Evolutionary conservation across 176 grass and related monocot genomes (phyloP).

Genomic region (Triticum turgidum): DNA sequence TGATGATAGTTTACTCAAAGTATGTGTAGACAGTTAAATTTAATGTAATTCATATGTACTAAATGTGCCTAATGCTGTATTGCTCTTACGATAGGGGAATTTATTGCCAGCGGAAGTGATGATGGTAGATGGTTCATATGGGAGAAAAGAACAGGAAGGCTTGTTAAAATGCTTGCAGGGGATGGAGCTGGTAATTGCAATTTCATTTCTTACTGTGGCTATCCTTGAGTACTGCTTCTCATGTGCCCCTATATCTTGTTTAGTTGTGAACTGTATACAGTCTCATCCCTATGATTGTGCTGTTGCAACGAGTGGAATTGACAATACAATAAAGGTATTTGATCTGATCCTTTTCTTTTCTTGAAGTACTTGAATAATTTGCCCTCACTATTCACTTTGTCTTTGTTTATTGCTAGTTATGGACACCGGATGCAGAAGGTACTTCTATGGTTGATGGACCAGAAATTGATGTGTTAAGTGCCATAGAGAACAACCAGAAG

Average conservation of each 20-base stretch:
- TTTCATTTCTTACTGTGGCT: background rate
- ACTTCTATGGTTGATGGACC: slow-evolving; percentile 68
- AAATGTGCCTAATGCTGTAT: slow-evolving; percentile 5
- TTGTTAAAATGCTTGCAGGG: slow-evolving; percentile 95
- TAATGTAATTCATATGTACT: background rate
- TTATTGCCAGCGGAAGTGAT: slow-evolving; percentile 96
- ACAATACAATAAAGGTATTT: slow-evolving; percentile 90
- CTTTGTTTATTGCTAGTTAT: slow-evolving; percentile 55
- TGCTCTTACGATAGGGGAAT: slow-evolving; percentile 59
- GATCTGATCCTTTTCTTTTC: slow-evolving; percentile 8
- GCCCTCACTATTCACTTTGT: background rate
- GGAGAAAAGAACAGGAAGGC: slow-evolving; percentile 94
- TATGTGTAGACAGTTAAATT: background rate
- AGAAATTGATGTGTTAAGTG: slow-evolving; percentile 71
- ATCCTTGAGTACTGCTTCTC: slow-evolving; percentile 15
- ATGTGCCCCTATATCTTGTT: slow-evolving; percentile 34
- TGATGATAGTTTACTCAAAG: background rate
- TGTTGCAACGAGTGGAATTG: slow-evolving; percentile 93
- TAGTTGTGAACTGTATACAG: slow-evolving; percentile 99
- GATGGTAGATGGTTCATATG: slow-evolving; percentile 99
- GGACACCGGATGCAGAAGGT: slow-evolving; percentile 75
- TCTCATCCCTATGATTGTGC: slow-evolving; percentile 91
- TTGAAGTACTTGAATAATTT: slow-evolving; percentile 6
- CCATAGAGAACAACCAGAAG: slow-evolving; percentile 84
- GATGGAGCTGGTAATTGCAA: slow-evolving; percentile 75